Evolutionary conservation across 495 filamentous ascomycete species (phyloP).

Genomic region (Ramalina intermedia): DNA sequence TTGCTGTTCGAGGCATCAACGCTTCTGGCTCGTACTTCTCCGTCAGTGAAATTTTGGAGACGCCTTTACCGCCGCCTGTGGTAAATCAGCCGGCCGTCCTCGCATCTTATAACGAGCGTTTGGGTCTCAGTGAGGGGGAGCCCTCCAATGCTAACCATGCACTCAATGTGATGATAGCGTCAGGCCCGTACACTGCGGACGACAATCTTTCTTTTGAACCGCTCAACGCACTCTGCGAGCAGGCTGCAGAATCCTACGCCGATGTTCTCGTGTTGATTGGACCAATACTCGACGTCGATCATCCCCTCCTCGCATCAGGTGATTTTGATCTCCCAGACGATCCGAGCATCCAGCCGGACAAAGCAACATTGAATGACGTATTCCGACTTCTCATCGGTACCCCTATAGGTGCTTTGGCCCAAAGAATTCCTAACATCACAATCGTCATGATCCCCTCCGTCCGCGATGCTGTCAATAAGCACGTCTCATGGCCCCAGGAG

Average conservation of each 20-base stretch:
- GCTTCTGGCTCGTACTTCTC: constrained; percentile 72
- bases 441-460: constrained; percentile 75
- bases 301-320: constrained; percentile 75
- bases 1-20: constrained; percentile 75
- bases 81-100: constrained; percentile 47
- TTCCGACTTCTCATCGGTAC: constrained; percentile 68
- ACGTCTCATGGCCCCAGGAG: constrained; percentile 88
- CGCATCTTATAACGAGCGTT: constrained; percentile 46
- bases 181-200: constrained; percentile 84
- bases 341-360: constrained; percentile 53
- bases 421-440: constrained; percentile 56
- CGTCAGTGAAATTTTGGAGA: constrained; percentile 57
- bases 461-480: constrained; percentile 69
- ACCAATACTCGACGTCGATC: constrained; percentile 81
- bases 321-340: constrained; percentile 81
- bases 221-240: constrained; percentile 61
- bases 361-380: constrained; percentile 61
- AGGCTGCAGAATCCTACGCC: constrained; percentile 56
- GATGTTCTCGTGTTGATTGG: constrained; percentile 74
- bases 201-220: constrained; percentile 83
- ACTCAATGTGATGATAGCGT: constrained; percentile 59
- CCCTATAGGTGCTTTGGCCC: constrained; percentile 47
- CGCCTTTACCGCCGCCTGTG: constrained; percentile 56
- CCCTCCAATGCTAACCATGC: constrained; percentile 41
- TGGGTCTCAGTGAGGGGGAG: constrained; percentile 48